phyloP scores from a whole-genome alignment of 768 basidiomycete species.

The Mycena indigotica region DNA sequence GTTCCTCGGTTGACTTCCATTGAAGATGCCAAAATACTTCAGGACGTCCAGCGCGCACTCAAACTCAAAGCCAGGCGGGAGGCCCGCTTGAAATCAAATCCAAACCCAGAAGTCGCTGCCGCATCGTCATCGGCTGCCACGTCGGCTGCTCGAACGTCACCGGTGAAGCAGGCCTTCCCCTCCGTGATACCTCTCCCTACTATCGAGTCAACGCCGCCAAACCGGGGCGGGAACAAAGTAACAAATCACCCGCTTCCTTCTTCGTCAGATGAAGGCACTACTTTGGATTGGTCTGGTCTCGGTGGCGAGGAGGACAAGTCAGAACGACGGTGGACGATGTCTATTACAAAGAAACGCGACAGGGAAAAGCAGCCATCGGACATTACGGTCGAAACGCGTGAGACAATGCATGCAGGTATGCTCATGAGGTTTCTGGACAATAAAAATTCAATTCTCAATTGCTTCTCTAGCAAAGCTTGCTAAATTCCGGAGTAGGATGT shows the following conservation, averaged over 20 bases:
- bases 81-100: conserved; percentile 51
- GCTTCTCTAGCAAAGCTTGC: conserved; percentile 54
- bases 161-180: conserved; percentile 24
- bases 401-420: conserved; percentile 58
- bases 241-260: conserved; percentile 60
- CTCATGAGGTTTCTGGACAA: too few relatives aligned
- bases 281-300: conserved; percentile 74
- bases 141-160: conserved; percentile 23
- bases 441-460: too few relatives aligned
- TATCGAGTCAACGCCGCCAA: conserved; percentile 3
- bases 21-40: conserved; percentile 76
- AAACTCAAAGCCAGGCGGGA: conserved; percentile 75
- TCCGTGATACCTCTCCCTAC: conserved; percentile 22
- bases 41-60: conserved; percentile 77
- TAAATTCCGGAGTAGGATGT: conserved; percentile 51
- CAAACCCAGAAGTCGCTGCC: conserved; percentile 27
- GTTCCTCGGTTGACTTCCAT: conserved; percentile 3
- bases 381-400: conserved; percentile 59
- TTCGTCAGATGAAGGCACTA: conserved; percentile 68
- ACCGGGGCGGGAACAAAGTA: not conserved
- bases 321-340: conserved; percentile 65
- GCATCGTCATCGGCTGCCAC: conserved; percentile 29
- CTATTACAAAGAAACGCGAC: conserved; percentile 60
- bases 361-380: conserved; percentile 51
- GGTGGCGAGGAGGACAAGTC: conserved; percentile 53